phyloP scores from a whole-genome alignment of 352 stramenopile genomes.

The Thraustotheca clavata region DNA sequence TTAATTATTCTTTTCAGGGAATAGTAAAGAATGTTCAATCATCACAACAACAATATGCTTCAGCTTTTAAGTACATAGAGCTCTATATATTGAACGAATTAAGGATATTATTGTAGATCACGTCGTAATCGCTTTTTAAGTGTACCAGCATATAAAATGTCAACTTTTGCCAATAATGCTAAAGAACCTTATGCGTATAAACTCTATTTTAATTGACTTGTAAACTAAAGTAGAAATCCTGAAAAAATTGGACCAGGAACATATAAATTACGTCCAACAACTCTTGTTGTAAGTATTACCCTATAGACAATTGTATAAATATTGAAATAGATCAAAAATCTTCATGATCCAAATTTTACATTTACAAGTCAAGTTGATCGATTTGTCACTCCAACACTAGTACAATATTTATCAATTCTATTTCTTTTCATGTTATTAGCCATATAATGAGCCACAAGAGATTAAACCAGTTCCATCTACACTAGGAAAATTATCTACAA shows the following conservation, averaged over 20 bases:
- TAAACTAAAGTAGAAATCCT: not conserved
- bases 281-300: not conserved
- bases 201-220: not conserved
- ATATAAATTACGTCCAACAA: slow-evolving; percentile 2
- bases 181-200: slow-evolving; percentile 20
- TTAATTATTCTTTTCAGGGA: not conserved
- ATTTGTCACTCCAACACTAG: not conserved
- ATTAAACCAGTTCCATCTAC: not conserved
- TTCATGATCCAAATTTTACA: slow-evolving; percentile 3
- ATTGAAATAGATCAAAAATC: slow-evolving; percentile 5
- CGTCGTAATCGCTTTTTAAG: not conserved
- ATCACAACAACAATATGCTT: not conserved
- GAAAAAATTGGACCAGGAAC: slow-evolving; percentile 17
- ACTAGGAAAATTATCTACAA: not conserved
- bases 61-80: slow-evolving; percentile 13
- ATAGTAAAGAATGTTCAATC: not conserved
- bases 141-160: slow-evolving; percentile 3
- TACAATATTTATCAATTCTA: not conserved
- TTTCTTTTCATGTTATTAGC: not conserved
- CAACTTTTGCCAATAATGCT: slow-evolving; percentile 5
- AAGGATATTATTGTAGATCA: not conserved
- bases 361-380: slow-evolving; percentile 1
- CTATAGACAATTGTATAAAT: not conserved
- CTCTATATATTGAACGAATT: not conserved
- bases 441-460: not conserved